Percentiles rank a stretch among this genome's conserved stretches.
phyloP scores from a whole-genome alignment of 768 basidiomycete species.

The Hortiboletus flavorubellus region DNA sequence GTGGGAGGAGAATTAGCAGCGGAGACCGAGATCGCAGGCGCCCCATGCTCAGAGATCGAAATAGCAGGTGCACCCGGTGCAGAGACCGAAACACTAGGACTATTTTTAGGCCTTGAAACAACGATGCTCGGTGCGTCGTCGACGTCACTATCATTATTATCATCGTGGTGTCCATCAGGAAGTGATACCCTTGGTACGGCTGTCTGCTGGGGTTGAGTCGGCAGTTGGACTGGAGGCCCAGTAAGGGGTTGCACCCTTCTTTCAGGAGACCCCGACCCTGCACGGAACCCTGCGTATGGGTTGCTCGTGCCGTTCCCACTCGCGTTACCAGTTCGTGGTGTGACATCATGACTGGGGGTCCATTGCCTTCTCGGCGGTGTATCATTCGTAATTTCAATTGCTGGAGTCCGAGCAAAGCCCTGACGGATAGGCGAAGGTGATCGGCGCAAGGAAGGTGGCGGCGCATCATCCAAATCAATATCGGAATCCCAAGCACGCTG shows the following conservation, averaged over 20 bases:
- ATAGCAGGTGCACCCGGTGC: conserved; percentile 15
- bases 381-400: conserved; percentile 30
- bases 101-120: conserved; percentile 20
- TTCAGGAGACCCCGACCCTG: conserved; percentile 18
- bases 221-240: conserved; percentile 2
- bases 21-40: conserved; percentile 19
- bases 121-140: conserved; percentile 24
- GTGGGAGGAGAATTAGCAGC: conserved; percentile 10
- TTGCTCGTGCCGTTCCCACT: conserved; percentile 7
- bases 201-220: conserved; percentile 18
- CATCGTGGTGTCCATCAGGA: conserved; percentile 17
- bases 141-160: background rate
- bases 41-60: conserved; percentile 15
- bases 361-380: conserved; percentile 28
- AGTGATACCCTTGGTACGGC: conserved; percentile 45
- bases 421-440: conserved; percentile 31
- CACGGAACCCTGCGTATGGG: conserved; percentile 3
- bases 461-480: conserved; percentile 42
- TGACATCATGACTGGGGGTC: conserved; percentile 22
- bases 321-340: conserved; percentile 10
- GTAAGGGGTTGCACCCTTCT: conserved; percentile 5
- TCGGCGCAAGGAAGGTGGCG: conserved; percentile 40
- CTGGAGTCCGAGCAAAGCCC: conserved; percentile 18
- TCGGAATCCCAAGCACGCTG: conserved; percentile 19
- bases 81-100: conserved; percentile 31